phyloP scores from a whole-genome alignment of 768 basidiomycete species.

The Nidularia sp. region DNA sequence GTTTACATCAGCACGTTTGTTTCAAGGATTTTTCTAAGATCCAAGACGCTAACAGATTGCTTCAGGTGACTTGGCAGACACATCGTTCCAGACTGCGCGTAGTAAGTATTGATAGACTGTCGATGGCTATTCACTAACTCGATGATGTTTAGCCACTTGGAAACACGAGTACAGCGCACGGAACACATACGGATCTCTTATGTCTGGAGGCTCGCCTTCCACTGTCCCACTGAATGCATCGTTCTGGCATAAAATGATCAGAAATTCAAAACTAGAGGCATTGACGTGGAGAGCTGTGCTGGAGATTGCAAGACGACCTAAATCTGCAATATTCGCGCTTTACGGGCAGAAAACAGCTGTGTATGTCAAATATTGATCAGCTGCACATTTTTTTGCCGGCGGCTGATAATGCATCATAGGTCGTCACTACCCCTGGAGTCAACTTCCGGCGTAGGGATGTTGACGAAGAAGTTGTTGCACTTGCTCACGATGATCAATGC shows the following conservation, averaged over 20 bases:
- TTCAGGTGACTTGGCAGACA: conserved; percentile 35
- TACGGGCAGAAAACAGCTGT: conserved; percentile 39
- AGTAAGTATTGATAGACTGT: background rate
- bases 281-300: conserved; percentile 25
- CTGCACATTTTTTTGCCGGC: background rate
- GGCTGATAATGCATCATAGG: conserved; percentile 5
- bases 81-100: conserved; percentile 45
- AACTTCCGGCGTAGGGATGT: conserved; percentile 14
- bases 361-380: conserved; percentile 16
- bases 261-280: conserved; percentile 36
- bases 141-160: conserved; percentile 37
- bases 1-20: conserved; percentile 41
- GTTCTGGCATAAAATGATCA: conserved; percentile 60
- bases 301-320: conserved; percentile 32
- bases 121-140: no score
- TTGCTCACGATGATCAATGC: conserved; percentile 18
- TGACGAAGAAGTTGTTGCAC: background rate
- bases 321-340: conserved; percentile 39
- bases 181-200: conserved; percentile 40
- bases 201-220: conserved; percentile 28
- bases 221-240: conserved; percentile 38
- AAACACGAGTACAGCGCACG: conserved; percentile 55
- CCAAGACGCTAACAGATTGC: no score
- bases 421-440: conserved; percentile 14
- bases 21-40: no score